Evolutionary conservation across 1,284 basidiomycete genomes (phyloP), one percentile per base, ranked within the genome.

Genomic region (Prillingera fragicola): DNA sequence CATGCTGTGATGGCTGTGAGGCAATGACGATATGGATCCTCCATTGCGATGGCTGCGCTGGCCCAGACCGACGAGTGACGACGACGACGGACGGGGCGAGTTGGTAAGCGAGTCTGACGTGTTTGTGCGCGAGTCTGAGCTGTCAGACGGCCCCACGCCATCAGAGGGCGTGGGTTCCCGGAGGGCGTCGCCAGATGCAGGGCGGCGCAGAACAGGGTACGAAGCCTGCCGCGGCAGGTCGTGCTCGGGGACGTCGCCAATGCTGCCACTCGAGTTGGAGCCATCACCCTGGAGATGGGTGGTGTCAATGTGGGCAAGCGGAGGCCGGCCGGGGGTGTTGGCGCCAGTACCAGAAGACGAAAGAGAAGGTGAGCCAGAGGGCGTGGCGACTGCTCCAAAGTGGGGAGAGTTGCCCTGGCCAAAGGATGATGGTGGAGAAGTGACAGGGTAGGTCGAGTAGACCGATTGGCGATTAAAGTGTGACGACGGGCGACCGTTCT

Each of bases 381-480:
- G 45, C 5, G 26, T 43, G 2, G 45, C 33, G 9, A 42, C 36
- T 15, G 45, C 18, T 13, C 28, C 28, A 45, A 60, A 46, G 5
- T 56, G 57, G 4, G 65, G 59, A 1, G 63, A 62, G 7, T 45
- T 35, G 21, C 63, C 59, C 25, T 57, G 54, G 6, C 44, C 50
- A 4, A 42, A 29, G 6, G 59, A 52, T 4, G 59, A 60, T 5
- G 42, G 21, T 4, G 61, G 59, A 4, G 62, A 63, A 2, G 52
- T 56, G 22, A 58, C 50, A 2, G 63, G 63, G 46, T 64, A 64
- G 6, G 60, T 46, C 17, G 56, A 40, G 48, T 63, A 60, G 45
- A 53, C 60, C 3, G 62, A 63, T 5, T 57, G 56, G 10, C 53
- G 45, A 7, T 56, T 45, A 14, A 60, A 61, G 24, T 56, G 54